Base-by-base conservation (phyloP, 306 rosid genomes). In the Begonia masoniana region DNA sequence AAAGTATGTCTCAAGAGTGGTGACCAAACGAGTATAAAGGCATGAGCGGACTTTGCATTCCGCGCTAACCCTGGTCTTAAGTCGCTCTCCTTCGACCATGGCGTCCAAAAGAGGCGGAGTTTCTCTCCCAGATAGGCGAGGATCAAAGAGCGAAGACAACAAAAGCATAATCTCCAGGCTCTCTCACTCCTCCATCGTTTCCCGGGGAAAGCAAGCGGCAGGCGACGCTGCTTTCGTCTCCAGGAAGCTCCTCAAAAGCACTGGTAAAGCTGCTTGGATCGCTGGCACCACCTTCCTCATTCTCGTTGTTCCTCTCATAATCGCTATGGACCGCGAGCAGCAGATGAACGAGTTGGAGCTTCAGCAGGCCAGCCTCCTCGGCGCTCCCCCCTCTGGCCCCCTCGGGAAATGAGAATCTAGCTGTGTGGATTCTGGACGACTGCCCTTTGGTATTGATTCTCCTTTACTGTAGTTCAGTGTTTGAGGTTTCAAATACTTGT, bases 261-360 rank as follows among this genome's bases (percentile, higher is more conserved):
- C 96, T 53, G 96, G 96, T 4, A 91, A 70, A 66, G 97, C 96
- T 13, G 96, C 97, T 0, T 91, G 97, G 97, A 83, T 91, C 64
- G 82, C 83, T 47, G 96, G 97, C 36, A 91, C 96, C 45, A 75
- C 92, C 23, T 85, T 91, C 59, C 80, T 85, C 54, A 59, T 91
- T 13, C 78, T 91, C 54, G 81, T 79, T 15, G 96, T 85, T 0
- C 97, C 97, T 3, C 70, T 91, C 58, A 83, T 91, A 58, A 83
- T 91, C 64, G 94, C 77, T 61, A 91, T 86, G 92, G 97, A 91
- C 75, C 97, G 97, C 36, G 97, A 91, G 50, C 96, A 85, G 79
- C 97, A 86, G 79, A 45, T 83, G 66, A 91, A 52, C 60, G 97
- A 91, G 39, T 79, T 85, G 63, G 96, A 91, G 71, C 87, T 85